Conservation (phyloP, 148 eudicot species). For the Euryodendron excelsum region DNA sequence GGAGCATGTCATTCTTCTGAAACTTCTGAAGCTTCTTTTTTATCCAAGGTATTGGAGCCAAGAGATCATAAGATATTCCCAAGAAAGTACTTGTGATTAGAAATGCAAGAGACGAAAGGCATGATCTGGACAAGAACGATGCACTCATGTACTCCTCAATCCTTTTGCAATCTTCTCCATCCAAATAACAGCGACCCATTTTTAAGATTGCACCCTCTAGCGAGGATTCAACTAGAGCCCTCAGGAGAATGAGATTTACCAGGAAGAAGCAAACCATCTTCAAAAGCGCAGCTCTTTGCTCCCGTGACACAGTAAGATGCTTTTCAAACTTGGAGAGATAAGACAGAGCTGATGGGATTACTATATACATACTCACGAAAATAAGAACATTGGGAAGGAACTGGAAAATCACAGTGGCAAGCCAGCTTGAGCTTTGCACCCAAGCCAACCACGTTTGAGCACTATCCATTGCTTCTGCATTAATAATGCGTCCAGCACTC, state of each 20-base stretch:
- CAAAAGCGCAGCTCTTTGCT: constrained; percentile 88
- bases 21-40: constrained; percentile 76
- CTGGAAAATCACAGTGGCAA: constrained; percentile 80
- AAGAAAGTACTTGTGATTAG: constrained; percentile 86
- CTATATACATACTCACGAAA: constrained; percentile 94
- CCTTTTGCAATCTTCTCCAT: constrained; percentile 92
- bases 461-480: constrained; percentile 94
- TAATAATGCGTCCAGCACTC: constrained; percentile 83
- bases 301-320: constrained; percentile 86
- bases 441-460: constrained; percentile 90
- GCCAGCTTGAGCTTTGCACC: constrained; percentile 93
- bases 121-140: constrained; percentile 81
- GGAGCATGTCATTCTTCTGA: constrained; percentile 91
- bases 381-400: constrained; percentile 95
- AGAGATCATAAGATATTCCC: constrained; percentile 90
- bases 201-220: constrained; percentile 70
- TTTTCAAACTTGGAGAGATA: constrained; percentile 87
- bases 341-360: constrained; percentile 86
- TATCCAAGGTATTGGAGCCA: constrained; percentile 95
- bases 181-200: constrained; percentile 96
- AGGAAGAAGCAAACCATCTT: constrained; percentile 97
- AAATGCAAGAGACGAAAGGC: constrained; percentile 91
- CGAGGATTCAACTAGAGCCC: constrained; percentile 92
- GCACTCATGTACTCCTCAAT: constrained; percentile 92
- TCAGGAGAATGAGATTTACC: constrained; percentile 77